A percentile compares a stretch with the other conserved stretches of the same genome.
Evolutionary conservation across 2,329 filamentous ascomycete genomes (phyloP).

Genomic region (Teratosphaeria destructans): DNA sequence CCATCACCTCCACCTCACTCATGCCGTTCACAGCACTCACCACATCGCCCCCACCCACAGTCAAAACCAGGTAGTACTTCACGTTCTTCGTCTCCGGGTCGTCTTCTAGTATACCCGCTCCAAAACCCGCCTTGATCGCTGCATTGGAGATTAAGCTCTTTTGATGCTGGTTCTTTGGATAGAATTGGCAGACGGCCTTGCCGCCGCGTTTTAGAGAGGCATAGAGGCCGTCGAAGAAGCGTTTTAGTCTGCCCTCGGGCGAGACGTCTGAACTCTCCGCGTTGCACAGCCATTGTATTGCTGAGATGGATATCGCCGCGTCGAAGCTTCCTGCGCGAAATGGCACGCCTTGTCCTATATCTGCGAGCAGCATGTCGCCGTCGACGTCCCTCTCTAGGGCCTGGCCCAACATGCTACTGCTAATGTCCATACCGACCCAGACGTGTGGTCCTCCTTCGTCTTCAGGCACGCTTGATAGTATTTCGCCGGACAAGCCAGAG

Average conservation of each 20-base stretch:
- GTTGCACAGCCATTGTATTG: conserved; percentile 98
- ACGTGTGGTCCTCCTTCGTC: conserved; percentile 75
- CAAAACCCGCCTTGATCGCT: conserved; percentile 87
- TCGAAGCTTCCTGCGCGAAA: conserved; percentile 90
- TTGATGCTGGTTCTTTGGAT: conserved; percentile 90
- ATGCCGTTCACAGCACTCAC: conserved; percentile 81
- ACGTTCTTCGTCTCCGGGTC: conserved; percentile 92
- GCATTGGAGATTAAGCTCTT: conserved; percentile 84
- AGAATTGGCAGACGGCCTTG: conserved; percentile 91
- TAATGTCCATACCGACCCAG: conserved; percentile 97
- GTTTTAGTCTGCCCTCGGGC: conserved; percentile 62
- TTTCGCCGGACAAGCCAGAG: conserved; percentile 87
- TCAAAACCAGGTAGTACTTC: conserved; percentile 92
- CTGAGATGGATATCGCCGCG: conserved; percentile 86
- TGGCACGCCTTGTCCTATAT: conserved; percentile 90
- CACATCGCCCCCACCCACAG: conserved; percentile 72
- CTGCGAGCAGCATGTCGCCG: conserved; percentile 84
- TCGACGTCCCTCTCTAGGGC: conserved; percentile 86
- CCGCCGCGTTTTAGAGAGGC: conserved; percentile 73
- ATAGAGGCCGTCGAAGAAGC: conserved; percentile 92
- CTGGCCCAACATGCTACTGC: conserved; percentile 90
- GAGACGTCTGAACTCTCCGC: conserved; percentile 80
- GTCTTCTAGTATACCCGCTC: conserved; percentile 87
- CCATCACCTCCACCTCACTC: conserved; percentile 70
- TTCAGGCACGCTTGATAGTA: conserved; percentile 61